Base-by-base conservation (phyloP, 495 filamentous ascomycete genomes). In the Neurospora sp. region DNA sequence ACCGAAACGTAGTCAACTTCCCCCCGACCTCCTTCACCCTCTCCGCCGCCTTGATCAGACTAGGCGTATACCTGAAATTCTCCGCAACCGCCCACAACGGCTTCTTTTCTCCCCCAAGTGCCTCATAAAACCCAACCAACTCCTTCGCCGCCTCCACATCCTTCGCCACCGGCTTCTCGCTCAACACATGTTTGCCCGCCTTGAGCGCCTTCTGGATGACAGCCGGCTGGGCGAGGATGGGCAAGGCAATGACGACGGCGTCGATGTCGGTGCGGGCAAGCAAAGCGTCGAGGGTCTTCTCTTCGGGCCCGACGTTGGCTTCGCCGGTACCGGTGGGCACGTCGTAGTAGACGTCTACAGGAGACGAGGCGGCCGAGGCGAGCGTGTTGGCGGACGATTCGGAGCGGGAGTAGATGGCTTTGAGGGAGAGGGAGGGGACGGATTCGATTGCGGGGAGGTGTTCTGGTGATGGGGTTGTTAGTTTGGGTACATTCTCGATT, bases 141-240 rank as follows among this genome's bases (percentile, higher is more conserved):
- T 86, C 81, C 72, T 82, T 81, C 7, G 90, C 93, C 0, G 83
- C 82, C 1, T 81, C 81, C 22, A 93, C 74, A 75, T 93, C 87
- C 73, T 85, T 85, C 1, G 92, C 91, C 31, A 96, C 87, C 18
- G 93, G 93, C 79, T 96, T 96, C 82, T 96, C 93, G 18, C 83
- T 90, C 0, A 95, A 81, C 3, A 95, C 93, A 78, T 94, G 91
- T 77, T 96, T 96, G 20, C 90, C 89, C 1, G 91, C 90, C 0
- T 77, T 71, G 0, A 96, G 82, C 16, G 91, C 86, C 68, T 82
- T 77, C 71, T 85, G 78, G 77, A 92, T 87, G 70, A 86, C 85
- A 20, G 77, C 78, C 0, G 89, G 87, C 77, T 92, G 90, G n/a
- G 76, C 74, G 35, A 80, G 77, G 76, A 92, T 91, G 14, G 90